Conservation (phyloP, 345 rosid genomes). For the Linum trigynum region DNA sequence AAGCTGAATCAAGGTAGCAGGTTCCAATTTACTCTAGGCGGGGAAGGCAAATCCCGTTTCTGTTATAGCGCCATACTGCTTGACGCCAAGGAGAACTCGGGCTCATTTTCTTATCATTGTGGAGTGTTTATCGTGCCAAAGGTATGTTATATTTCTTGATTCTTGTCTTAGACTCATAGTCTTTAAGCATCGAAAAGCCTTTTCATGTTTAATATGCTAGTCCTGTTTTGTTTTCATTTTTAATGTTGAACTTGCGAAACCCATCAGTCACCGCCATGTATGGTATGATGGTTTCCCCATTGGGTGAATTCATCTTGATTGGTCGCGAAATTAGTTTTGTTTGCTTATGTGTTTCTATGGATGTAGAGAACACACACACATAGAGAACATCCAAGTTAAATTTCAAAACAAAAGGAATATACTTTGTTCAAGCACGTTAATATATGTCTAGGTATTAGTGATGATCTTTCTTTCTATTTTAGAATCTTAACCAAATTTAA, state of each 20-base stretch:
- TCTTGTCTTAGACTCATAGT: no score
- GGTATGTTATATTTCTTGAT: slow-evolving; percentile 26
- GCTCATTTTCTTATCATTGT: slow-evolving; percentile 47
- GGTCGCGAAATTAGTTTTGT: not conserved
- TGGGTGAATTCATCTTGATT: not conserved
- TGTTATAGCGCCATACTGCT: slow-evolving; percentile 65
- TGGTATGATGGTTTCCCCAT: not conserved
- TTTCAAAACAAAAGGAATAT: not conserved
- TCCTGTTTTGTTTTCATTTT: no score
- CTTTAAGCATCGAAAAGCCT: not conserved
- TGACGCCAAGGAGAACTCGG: slow-evolving; percentile 50
- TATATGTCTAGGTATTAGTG: not conserved
- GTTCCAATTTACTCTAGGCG: slow-evolving; percentile 49
- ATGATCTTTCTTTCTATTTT: slow-evolving; percentile 10
- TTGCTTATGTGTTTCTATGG: not conserved
- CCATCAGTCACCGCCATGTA: not conserved
- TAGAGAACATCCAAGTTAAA: not conserved
- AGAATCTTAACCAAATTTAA: slow-evolving; percentile 26
- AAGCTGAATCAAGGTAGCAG: slow-evolving; percentile 52
- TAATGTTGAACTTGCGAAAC: no score
- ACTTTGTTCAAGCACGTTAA: not conserved
- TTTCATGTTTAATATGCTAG: not conserved
- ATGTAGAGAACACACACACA: not conserved
- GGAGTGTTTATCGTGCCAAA: slow-evolving; percentile 89
- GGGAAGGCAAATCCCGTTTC: slow-evolving; percentile 41